Evolutionary conservation across 768 basidiomycete species (phyloP).

Genomic region (Leccinellum luteum): DNA sequence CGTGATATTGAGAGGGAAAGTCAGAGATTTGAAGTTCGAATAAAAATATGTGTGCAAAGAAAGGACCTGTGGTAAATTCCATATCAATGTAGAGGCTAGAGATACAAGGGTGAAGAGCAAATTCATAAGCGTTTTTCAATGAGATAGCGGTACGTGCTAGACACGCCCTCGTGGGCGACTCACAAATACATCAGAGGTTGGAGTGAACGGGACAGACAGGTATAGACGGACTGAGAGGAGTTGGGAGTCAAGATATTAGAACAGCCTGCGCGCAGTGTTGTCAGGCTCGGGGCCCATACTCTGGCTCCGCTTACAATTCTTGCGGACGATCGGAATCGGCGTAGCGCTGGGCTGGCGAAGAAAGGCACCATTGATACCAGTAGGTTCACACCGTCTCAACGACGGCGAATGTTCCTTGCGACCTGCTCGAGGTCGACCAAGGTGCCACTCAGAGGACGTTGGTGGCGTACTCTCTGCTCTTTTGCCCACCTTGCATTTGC

Average conservation of each 20-base stretch:
- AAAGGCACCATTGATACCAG: conserved; percentile 14
- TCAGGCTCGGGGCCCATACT: conserved; percentile 25
- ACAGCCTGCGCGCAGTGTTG: conserved; percentile 8
- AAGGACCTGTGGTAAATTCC: neutral
- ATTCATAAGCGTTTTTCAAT: conserved; percentile 2
- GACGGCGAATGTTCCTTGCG: conserved; percentile 11
- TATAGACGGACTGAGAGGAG: neutral
- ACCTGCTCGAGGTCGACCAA: conserved; percentile 9
- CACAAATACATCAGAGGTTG: conserved; percentile 10
- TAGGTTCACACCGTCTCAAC: conserved; percentile 5
- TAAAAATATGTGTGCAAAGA: neutral
- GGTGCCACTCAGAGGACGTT: conserved; percentile 22
- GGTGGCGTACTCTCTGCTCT: conserved; percentile 32
- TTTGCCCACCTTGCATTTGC: conserved; percentile 7
- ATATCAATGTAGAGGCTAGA: conserved; percentile 12
- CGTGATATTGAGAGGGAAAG: neutral
- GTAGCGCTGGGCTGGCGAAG: conserved; percentile 26
- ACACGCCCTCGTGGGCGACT: conserved; percentile 13
- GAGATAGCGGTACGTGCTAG: neutral
- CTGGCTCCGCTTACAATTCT: conserved; percentile 24
- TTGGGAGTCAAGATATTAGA: conserved; percentile 5
- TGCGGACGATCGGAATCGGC: conserved; percentile 24
- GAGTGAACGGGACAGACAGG: neutral
- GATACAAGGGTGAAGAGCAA: conserved; percentile 8
- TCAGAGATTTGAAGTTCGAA: neutral